Conservation (phyloP, 2,329 filamentous ascomycete genomes). For the Xylaria sp. region DNA sequence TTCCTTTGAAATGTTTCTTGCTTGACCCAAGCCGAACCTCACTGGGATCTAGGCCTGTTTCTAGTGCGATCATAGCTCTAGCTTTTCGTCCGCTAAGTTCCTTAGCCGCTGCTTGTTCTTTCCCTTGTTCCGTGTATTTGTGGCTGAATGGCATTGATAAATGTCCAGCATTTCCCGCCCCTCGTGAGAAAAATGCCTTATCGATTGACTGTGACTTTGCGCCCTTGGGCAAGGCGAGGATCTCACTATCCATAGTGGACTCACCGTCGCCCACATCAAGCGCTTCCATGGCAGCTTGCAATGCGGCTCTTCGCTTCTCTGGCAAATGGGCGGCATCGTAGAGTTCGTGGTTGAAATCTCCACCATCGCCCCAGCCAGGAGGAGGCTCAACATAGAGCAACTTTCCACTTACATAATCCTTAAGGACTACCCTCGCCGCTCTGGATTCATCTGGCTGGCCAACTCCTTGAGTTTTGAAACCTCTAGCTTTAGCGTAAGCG, state of each 20-base stretch:
- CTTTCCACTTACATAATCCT: slow-evolving; percentile 97
- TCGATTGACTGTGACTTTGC: slow-evolving; percentile 80
- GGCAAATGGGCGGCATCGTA: slow-evolving; percentile 86
- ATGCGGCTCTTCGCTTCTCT: slow-evolving; percentile 73
- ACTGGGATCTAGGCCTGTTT: slow-evolving; percentile 82
- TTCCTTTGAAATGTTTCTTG: slow-evolving; percentile 97
- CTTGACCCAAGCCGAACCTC: slow-evolving; percentile 69
- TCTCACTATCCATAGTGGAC: slow-evolving; percentile 51
- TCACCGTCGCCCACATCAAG: slow-evolving; percentile 50
- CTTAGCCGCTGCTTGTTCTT: slow-evolving; percentile 59
- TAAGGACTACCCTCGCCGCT: slow-evolving; percentile 86
- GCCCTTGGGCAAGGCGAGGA: slow-evolving; percentile 62
- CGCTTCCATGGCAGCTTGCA: slow-evolving; percentile 57
- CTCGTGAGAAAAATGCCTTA: slow-evolving; percentile 78
- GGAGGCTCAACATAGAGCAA: slow-evolving; percentile 91
- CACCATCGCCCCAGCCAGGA: slow-evolving; percentile 71
- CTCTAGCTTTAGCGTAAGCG: slow-evolving; percentile 86
- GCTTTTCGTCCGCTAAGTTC: slow-evolving; percentile 83
- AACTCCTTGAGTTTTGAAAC: slow-evolving; percentile 86
- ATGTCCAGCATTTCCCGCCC: slow-evolving; percentile 62
- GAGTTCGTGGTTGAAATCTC: slow-evolving; percentile 85
- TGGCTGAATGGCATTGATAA: slow-evolving; percentile 84
- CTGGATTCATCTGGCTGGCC: slow-evolving; percentile 93
- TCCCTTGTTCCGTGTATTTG: slow-evolving; percentile 84
- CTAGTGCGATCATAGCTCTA: slow-evolving; percentile 77